Conservation (phyloP, 257 asterid genomes). For the Cruciata laevipes region DNA sequence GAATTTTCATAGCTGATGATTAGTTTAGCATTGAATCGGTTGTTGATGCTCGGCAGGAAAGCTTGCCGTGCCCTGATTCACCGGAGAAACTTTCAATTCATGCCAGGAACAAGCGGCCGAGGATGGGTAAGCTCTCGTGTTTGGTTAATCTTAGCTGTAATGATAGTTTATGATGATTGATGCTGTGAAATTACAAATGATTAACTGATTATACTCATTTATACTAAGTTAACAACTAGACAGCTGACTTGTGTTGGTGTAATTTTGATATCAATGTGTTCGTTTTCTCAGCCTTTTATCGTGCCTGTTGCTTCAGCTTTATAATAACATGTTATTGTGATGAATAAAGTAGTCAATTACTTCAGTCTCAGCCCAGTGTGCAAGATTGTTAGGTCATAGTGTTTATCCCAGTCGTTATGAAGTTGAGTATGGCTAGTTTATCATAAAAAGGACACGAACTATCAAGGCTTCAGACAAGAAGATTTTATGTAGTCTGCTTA, state of each 20-base stretch:
- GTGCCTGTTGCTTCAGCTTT: not conserved
- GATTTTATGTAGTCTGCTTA: not conserved
- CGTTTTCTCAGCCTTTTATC: not conserved
- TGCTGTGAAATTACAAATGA: not conserved
- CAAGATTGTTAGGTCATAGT: not conserved
- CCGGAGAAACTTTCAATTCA: conserved; percentile 58
- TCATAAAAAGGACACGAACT: not conserved
- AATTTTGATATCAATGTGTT: not conserved
- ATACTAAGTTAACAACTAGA: not conserved
- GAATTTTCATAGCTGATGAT: not conserved
- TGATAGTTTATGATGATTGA: not conserved
- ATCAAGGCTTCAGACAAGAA: not conserved
- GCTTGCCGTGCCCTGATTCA: conserved; percentile 59
- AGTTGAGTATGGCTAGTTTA: not conserved
- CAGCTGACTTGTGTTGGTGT: not conserved
- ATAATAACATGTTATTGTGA: not conserved
- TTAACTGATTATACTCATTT: not conserved
- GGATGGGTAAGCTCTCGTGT: conserved; percentile 38
- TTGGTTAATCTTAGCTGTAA: not conserved
- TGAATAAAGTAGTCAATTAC: not conserved
- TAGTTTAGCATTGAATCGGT: not conserved
- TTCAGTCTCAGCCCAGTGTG: not conserved
- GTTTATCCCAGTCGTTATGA: not conserved
- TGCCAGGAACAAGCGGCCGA: conserved; percentile 51
- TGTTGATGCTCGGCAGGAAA: conserved; percentile 34